Percentiles rank a stretch among this genome's conserved stretches.
Evolutionary conservation across 805 yeast genomes (phyloP).

Genomic region (Teunomyces kruisii): DNA sequence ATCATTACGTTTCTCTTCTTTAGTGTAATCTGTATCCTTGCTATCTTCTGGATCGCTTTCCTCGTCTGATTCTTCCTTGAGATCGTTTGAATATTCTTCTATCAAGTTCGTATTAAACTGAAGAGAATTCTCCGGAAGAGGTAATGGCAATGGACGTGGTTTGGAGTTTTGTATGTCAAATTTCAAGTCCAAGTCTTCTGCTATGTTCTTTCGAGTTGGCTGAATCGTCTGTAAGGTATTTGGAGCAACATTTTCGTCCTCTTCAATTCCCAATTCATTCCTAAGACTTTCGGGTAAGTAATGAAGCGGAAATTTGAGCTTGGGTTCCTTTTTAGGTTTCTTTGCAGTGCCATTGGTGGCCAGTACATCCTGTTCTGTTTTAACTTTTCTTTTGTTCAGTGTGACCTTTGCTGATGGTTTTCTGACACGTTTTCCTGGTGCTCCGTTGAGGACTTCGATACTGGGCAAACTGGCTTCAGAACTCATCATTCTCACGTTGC

Average conservation of each 20-base stretch:
- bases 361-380: neutral
- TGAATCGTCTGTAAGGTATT: constrained; percentile 14
- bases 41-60: neutral
- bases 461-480: neutral
- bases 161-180: constrained; percentile 33
- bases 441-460: neutral
- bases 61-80: neutral
- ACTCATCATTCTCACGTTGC: constrained; percentile 2
- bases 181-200: constrained; percentile 27
- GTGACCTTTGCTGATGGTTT: neutral
- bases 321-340: constrained; percentile 3
- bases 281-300: constrained; percentile 28
- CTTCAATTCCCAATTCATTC: constrained; percentile 15
- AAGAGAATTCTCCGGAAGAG: constrained; percentile 26
- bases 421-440: neutral
- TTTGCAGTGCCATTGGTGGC: neutral
- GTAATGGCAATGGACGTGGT: constrained; percentile 21
- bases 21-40: neutral
- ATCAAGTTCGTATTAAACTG: constrained; percentile 18
- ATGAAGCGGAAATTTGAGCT: constrained; percentile 25
- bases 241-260: constrained; percentile 5
- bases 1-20: constrained; percentile 10
- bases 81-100: constrained; percentile 9
- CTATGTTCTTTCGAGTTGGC: constrained; percentile 30
- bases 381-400: neutral